A percentile compares a stretch with the other conserved stretches of the same genome.
These are phyloP conservation scores for Trametes pubescens DNA, from an alignment of 1,284 basidiomycete species.

Conservation along the genomic window DNA sequence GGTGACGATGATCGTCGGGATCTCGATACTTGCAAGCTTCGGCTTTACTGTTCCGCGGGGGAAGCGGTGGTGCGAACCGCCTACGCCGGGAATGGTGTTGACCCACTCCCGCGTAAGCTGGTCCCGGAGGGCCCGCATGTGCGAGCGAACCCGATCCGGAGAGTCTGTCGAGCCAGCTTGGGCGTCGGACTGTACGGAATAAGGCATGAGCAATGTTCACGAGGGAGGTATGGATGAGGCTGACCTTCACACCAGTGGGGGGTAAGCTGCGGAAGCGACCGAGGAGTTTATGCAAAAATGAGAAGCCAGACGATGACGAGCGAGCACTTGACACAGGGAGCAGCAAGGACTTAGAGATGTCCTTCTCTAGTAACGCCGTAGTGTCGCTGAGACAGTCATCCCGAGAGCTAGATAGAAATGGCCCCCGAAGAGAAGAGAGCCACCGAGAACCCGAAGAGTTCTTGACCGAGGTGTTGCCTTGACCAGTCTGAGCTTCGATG, in stretches of 20 bases:
- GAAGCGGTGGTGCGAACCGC: no score
- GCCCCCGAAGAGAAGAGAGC: background rate
- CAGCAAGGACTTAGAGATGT: background rate
- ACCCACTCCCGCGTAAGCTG: no score
- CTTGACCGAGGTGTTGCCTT: background rate
- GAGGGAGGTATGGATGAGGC: background rate
- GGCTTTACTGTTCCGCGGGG: background rate
- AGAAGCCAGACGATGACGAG: background rate
- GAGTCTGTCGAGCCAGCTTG: background rate
- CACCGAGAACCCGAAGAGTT: background rate
- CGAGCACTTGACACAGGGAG: background rate
- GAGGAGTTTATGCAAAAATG: background rate
- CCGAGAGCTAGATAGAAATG: background rate
- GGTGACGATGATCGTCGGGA: background rate
- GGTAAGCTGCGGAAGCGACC: background rate
- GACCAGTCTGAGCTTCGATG: background rate
- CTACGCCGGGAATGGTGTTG: no score
- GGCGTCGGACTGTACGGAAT: background rate
- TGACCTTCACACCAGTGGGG: background rate
- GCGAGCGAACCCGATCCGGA: background rate
- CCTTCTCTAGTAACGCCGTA: background rate
- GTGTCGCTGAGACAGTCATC: background rate
- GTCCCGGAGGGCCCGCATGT: no score
- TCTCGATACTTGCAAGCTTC: background rate
- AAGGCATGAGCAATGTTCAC: background rate